phyloP scores from a whole-genome alignment of 176 grass and related monocot genomes.

The Bromus sterilis region DNA sequence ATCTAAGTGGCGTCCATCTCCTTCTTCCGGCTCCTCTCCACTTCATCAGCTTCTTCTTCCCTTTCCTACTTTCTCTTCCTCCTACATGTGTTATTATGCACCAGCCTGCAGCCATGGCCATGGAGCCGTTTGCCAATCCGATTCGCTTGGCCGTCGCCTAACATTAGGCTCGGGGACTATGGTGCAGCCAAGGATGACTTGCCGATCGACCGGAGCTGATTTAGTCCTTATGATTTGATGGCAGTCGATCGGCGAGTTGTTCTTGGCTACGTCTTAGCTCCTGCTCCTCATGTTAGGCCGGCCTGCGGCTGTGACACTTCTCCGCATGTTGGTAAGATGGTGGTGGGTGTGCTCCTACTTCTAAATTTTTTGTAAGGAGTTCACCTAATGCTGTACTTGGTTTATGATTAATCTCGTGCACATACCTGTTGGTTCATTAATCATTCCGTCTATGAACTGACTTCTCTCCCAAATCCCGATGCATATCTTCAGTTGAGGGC shows the following conservation, averaged over 20 bases:
- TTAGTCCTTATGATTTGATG: no score
- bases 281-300: slow-evolving; percentile 67
- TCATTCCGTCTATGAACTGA: background rate
- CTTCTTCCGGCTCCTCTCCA: background rate
- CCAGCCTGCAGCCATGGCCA: background rate
- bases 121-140: background rate
- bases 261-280: slow-evolving; percentile 81
- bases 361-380: no score
- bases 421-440: background rate
- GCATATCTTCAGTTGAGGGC: background rate
- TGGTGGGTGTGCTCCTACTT: background rate
- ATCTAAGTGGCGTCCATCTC: background rate
- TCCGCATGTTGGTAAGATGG: background rate
- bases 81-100: background rate
- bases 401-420: no score
- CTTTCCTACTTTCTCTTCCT: background rate
- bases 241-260: slow-evolving; percentile 85
- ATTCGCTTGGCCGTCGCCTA: slow-evolving; percentile 49
- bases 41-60: background rate
- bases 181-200: slow-evolving; percentile 99
- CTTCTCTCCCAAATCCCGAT: background rate
- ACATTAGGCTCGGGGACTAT: slow-evolving; percentile 60
- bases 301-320: slow-evolving; percentile 17
- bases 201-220: slow-evolving; percentile 35
- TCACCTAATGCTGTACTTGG: no score